phyloP scores from a whole-genome alignment of 129 eudicot species.

The Lonicera japonica region DNA sequence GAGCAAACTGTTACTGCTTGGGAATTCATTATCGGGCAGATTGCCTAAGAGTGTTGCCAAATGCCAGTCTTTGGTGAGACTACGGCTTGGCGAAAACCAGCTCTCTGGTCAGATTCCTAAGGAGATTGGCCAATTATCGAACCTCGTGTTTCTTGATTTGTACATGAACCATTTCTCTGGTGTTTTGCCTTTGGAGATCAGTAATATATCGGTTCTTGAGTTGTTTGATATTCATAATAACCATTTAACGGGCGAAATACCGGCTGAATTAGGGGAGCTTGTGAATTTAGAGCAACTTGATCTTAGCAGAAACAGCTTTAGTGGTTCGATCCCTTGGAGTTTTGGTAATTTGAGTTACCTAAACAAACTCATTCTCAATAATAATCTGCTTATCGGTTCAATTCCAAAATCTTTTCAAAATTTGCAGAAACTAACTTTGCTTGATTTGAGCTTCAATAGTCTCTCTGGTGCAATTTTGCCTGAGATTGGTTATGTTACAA shows the following conservation, averaged over 20 bases:
- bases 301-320: conserved; percentile 77
- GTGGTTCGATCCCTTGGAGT: conserved; percentile 66
- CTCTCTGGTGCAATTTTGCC: conserved; percentile 69
- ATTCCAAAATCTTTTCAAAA: conserved; percentile 57
- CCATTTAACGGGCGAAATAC: conserved; percentile 67
- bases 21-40: conserved; percentile 68
- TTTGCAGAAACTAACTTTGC: conserved; percentile 81
- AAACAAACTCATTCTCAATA: conserved; percentile 78
- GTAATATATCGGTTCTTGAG: conserved; percentile 78
- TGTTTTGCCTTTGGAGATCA: conserved; percentile 59
- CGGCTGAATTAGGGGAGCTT: conserved; percentile 58
- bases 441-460: conserved; percentile 83
- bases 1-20: conserved; percentile 72
- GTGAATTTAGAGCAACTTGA: conserved; percentile 93
- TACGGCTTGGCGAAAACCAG: conserved; percentile 89
- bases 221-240: conserved; percentile 87
- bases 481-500: conserved; percentile 69
- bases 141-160: conserved; percentile 94
- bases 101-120: conserved; percentile 80
- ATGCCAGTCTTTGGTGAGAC: conserved; percentile 77
- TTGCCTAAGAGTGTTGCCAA: conserved; percentile 52
- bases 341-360: conserved; percentile 89
- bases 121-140: conserved; percentile 80
- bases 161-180: conserved; percentile 82
- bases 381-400: conserved; percentile 61